These are phyloP conservation scores for Termitomyces titanicus DNA, from an alignment of 768 basidiomycete genomes.

Conservation along the genomic window DNA sequence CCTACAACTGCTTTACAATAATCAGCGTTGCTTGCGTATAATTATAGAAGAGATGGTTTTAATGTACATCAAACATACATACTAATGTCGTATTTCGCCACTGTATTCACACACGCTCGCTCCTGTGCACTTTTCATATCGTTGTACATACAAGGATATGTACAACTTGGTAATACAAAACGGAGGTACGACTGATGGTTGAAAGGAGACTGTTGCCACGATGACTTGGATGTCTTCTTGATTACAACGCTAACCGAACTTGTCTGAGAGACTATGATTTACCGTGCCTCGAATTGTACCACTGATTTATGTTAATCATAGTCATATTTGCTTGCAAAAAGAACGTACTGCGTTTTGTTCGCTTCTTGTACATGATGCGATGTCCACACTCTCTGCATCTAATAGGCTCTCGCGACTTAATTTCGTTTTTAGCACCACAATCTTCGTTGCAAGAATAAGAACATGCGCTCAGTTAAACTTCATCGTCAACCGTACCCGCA, in stretches of 20 bases:
- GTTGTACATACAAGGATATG: too few relatives aligned
- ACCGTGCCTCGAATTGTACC: constrained; percentile 86
- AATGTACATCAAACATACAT: constrained; percentile 2
- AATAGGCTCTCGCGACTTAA: constrained; percentile 88
- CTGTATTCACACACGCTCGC: background rate
- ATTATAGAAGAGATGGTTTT: background rate
- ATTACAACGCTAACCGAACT: background rate
- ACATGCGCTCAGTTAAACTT: background rate
- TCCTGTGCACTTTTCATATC: background rate
- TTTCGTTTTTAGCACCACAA: constrained; percentile 90
- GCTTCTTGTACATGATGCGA: constrained; percentile 98
- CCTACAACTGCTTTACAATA: background rate
- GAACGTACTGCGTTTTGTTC: constrained; percentile 85
- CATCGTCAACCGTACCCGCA: constrained; percentile 52
- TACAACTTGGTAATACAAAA: too few relatives aligned
- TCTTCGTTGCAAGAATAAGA: constrained; percentile 42
- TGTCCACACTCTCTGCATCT: constrained; percentile 97
- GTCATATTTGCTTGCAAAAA: background rate
- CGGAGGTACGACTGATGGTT: background rate
- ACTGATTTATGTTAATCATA: constrained; percentile 34
- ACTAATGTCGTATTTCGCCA: background rate
- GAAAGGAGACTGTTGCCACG: background rate
- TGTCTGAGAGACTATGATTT: constrained; percentile 13
- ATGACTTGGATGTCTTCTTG: background rate
- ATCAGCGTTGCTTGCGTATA: background rate